phyloP scores from a whole-genome alignment of 495 filamentous ascomycete genomes.

The Penicillium waksmanii region DNA sequence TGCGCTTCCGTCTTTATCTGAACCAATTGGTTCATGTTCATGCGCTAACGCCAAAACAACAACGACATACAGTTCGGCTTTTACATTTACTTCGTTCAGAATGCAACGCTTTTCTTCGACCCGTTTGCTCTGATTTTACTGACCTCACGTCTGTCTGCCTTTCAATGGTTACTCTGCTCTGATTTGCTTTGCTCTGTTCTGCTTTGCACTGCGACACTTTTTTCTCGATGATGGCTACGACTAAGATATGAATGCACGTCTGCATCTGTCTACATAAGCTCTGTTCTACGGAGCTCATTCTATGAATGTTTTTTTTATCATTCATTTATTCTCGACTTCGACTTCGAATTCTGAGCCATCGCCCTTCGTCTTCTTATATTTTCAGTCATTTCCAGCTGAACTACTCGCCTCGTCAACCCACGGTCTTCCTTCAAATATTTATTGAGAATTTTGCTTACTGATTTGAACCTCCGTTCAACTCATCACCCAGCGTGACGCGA shows the following conservation, averaged over 20 bases:
- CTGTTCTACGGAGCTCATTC: no score
- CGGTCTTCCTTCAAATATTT: no score
- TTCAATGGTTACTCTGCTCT: no score
- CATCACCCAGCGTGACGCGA: neutral
- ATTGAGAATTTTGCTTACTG: no score
- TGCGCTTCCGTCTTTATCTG: neutral
- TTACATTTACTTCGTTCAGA: conserved; percentile 1
- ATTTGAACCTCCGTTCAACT: no score
- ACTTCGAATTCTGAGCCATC: neutral
- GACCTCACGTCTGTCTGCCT: no score
- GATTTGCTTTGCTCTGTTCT: neutral
- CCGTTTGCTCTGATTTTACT: no score
- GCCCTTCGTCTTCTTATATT: no score
- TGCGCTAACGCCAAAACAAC: neutral
- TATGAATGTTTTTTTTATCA: no score
- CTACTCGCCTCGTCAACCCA: no score
- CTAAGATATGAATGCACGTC: neutral
- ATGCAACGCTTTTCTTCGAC: neutral
- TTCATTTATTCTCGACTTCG: neutral
- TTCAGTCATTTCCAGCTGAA: no score
- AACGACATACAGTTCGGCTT: neutral
- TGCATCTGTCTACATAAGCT: neutral
- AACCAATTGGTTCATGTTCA: neutral
- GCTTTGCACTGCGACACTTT: neutral
- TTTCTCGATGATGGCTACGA: neutral